phyloP scores from a whole-genome alignment of 139 green algal species.

The Penium margaritaceum region DNA sequence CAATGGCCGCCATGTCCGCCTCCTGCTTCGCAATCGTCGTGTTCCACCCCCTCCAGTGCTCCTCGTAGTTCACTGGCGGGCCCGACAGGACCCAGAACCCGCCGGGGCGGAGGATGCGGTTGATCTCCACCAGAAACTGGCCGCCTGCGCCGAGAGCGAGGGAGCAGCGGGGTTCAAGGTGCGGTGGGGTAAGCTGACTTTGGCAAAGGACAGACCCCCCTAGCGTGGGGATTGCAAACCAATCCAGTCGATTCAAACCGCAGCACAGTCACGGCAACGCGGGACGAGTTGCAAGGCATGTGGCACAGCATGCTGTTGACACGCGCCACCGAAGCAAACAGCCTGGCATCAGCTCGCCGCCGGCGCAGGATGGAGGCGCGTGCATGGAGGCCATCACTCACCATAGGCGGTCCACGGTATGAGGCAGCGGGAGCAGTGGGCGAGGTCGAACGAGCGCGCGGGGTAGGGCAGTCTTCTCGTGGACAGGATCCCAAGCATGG shows the following conservation, averaged over 20 bases:
- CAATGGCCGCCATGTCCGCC: background rate
- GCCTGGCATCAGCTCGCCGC: background rate
- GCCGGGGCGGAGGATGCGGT: slow-evolving; percentile 23
- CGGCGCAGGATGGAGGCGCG: background rate
- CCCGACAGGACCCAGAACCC: slow-evolving; percentile 23
- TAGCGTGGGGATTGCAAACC: no score
- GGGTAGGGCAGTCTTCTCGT: slow-evolving; percentile 20
- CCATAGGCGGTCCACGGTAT: slow-evolving; percentile 7
- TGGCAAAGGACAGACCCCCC: no score
- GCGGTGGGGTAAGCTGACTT: no score
- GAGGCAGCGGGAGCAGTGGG: slow-evolving; percentile 20
- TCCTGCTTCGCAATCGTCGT: background rate
- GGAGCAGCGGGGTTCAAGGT: no score
- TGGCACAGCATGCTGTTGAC: background rate
- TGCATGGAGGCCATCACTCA: background rate
- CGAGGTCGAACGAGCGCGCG: slow-evolving; percentile 16
- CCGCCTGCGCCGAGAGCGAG: slow-evolving; percentile 11
- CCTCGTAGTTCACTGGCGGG: slow-evolving; percentile 19
- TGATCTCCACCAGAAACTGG: slow-evolving; percentile 22
- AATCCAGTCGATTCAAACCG: background rate
- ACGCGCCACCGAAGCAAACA: background rate
- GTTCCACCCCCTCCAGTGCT: background rate
- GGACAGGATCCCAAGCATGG: slow-evolving; percentile 9
- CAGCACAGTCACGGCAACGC: background rate
- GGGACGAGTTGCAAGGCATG: background rate